These are phyloP conservation scores for Cercospora zeina DNA, from an alignment of 2,329 filamentous ascomycete genomes.

Conservation along the genomic window DNA sequence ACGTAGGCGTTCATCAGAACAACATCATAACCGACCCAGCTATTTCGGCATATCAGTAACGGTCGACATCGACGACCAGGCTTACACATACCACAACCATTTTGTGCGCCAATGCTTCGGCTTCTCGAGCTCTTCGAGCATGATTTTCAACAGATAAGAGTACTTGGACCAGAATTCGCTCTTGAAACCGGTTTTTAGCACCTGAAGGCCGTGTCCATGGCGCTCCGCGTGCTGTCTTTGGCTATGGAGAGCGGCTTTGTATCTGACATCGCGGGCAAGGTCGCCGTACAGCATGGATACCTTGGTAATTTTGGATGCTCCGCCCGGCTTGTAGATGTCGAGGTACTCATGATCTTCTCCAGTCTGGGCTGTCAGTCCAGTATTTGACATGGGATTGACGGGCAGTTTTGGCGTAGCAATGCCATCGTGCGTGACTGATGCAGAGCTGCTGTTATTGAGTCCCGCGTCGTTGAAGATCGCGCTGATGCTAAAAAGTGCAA, in stretches of 20 bases:
- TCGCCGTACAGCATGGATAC: background rate
- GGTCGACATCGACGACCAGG: background rate
- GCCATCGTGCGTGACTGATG: background rate
- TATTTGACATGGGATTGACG: background rate
- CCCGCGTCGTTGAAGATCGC: background rate
- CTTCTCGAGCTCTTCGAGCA: conserved; percentile 1
- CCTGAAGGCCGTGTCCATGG: background rate
- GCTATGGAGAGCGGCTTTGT: conserved; percentile 1
- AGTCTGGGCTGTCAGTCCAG: background rate
- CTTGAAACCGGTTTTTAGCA: background rate
- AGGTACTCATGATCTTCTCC: background rate
- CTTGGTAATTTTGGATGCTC: background rate
- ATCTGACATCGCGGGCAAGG: background rate
- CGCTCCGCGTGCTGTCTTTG: background rate
- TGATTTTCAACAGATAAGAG: background rate
- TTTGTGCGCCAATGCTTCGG: background rate
- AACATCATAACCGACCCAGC: background rate
- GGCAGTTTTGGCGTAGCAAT: background rate
- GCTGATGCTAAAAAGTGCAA: background rate
- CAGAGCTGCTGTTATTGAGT: background rate
- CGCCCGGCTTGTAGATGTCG: background rate
- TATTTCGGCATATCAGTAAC: background rate
- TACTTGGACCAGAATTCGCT: conserved; percentile 3
- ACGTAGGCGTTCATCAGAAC: background rate
- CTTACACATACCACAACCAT: background rate